Evolutionary conservation across 768 basidiomycete species (phyloP).

Genomic region (Collybia sordida): DNA sequence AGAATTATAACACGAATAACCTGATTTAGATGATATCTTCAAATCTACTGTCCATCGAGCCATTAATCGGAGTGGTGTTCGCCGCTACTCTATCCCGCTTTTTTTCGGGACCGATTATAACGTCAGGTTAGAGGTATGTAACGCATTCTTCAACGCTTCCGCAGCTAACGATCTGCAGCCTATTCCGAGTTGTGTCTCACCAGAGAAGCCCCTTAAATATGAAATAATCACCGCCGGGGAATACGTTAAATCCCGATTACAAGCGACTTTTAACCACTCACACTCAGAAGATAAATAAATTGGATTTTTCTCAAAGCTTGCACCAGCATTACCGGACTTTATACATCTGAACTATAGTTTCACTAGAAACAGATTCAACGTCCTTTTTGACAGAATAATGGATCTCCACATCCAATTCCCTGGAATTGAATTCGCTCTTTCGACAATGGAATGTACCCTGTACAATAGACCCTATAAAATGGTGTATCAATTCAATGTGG

Average conservation of each 20-base stretch:
- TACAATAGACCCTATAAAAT: conserved; percentile 62
- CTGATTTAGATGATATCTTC: conserved; percentile 74
- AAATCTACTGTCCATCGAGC: conserved; percentile 89
- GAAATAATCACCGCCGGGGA: conserved; percentile 77
- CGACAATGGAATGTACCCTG: conserved; percentile 79
- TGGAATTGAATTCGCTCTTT: conserved; percentile 77
- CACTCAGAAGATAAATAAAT: not conserved
- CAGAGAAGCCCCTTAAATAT: conserved; percentile 53
- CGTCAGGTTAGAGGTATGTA: conserved; percentile 69
- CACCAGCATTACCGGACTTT: conserved; percentile 59
- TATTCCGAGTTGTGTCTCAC: conserved; percentile 49
- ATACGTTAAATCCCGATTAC: conserved; percentile 73
- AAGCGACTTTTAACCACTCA: conserved; percentile 53
- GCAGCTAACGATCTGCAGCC: conserved; percentile 32
- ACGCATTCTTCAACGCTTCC: not conserved
- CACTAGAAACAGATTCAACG: conserved; percentile 31
- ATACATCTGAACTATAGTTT: conserved; percentile 71
- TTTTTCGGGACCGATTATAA: conserved; percentile 93
- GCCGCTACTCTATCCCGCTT: conserved; percentile 82
- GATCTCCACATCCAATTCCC: conserved; percentile 91
- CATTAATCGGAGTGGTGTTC: conserved; percentile 67
- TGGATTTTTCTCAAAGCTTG: not conserved
- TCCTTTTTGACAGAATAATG: conserved; percentile 63
- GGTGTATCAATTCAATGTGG: not conserved
- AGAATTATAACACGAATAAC: not conserved